These are phyloP conservation scores for Cutaneotrichosporon mucoides DNA, from an alignment of 1,284 basidiomycete genomes.

Conservation along the genomic window DNA sequence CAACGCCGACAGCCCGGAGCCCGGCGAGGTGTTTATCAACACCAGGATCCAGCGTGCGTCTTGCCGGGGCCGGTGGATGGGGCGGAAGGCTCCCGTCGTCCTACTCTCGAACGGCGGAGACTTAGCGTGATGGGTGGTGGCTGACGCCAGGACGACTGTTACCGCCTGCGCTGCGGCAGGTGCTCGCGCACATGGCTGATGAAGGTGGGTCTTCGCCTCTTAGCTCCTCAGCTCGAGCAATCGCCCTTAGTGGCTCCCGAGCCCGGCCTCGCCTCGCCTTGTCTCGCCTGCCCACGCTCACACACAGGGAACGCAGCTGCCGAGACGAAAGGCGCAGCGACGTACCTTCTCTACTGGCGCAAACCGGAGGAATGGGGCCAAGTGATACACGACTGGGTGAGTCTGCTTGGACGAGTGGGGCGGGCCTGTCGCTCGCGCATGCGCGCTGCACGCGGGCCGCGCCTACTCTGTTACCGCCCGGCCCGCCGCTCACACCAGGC, in stretches of 20 bases:
- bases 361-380: conserved; percentile 55
- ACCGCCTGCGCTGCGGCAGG: conserved; percentile 26
- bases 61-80: too few species aligned
- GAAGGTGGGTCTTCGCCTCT: conserved; percentile 30
- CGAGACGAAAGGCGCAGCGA: conserved; percentile 42
- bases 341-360: conserved; percentile 53
- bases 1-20: conserved; percentile 40
- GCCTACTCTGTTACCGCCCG: too few species aligned
- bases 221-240: too few species aligned
- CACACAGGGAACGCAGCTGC: conserved; percentile 37
- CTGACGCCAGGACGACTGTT: conserved; percentile 31
- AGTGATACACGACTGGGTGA: conserved; percentile 54
- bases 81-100: too few species aligned
- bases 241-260: too few species aligned
- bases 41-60: conserved; percentile 36
- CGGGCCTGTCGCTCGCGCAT: too few species aligned
- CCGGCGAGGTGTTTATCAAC: conserved; percentile 44
- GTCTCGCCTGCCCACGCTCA: not conserved
- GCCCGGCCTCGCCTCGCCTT: too few species aligned
- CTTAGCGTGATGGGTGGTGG: too few species aligned
- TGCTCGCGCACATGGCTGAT: conserved; percentile 40
- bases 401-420: conserved; percentile 7
- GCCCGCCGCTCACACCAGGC: conserved; percentile 33
- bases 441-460: too few species aligned
- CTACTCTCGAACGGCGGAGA: too few species aligned